Base-by-base conservation (phyloP, 73 alveolate genomes). In the Paramecium octaurelia region DNA sequence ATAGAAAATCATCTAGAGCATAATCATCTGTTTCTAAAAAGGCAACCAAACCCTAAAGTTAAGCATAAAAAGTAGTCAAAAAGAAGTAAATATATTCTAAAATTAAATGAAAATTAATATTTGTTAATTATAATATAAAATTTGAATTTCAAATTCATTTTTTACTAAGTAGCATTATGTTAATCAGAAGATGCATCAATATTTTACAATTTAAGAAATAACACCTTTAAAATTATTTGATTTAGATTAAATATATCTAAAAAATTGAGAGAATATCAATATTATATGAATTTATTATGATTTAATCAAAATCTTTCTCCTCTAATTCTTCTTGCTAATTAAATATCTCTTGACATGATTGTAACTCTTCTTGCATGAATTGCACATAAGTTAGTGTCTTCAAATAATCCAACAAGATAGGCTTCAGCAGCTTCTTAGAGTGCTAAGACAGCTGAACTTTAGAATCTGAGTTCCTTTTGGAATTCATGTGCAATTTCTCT, bases 321-420 rank as follows among this genome's bases (percentile, higher is more conserved):
- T 94, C 98, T 95, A 86, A 96, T 96, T 92, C 99, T 95, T 93
- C 98, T 96, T 85, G 99, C 99, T 48, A 96, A 95, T 91, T 96
- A 95, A 92, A 96, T 96, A 83, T 96, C 99, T 93, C 96, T 96
- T 24, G 99, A 97, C 99, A 96, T 96, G 68, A 96, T 96, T 59
- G 99, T 96, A 89, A 96, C 99, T 94, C 99, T 95, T 92, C 96
- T 96, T 73, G 98, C 98, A 85, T 96, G 99, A 93, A 97, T 97
- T 71, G 99, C 99, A 84, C 99, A 97, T 36, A 97, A 93, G 92
- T 97, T 97, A 73, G 99, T 97, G 92, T 97, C 99, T 93, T 97
- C 99, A 85, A 97, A 97, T 58, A 97, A 90, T 48, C 98, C 98
- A 70, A 97, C 98, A 85, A 97, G 94, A 88, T 96, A 97, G 11